Base-by-base conservation (phyloP, 2,329 filamentous ascomycete genomes). In the Microascus cirrosus region DNA sequence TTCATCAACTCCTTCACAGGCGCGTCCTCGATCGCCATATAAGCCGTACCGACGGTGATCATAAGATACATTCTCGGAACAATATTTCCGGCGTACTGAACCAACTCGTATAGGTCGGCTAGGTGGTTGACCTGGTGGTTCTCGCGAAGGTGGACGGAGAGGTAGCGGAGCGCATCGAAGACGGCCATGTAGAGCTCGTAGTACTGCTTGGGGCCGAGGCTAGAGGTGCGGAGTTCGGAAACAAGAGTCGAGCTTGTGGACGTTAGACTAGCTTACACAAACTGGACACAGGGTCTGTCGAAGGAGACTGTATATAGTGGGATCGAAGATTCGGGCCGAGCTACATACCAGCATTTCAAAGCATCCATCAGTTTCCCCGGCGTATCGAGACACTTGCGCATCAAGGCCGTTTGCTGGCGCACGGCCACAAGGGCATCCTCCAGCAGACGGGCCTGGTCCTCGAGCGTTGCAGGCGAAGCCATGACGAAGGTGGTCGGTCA, bases 1-100 rank as follows among this genome's bases (percentile, higher is more conserved):
- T 99, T 99, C 94, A 99, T 99, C 62, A 99, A 90, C 77, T 99
- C 94, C 75, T 99, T 99, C 64, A 99, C 94, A 0, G 94, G 94
- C 59, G 95, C 94, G 79, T 97, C 94, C 67, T 94, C 89, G 68
- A 99, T 95, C 28, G 90, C 87, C 94, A 99, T 99, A 77, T 99
- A 99, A 54, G 96, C 95, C 2, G 94, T 99, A 59, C 94, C 94
- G 45, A 99, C 95, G 0, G 95, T 99, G 68, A 99, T 94, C 95
- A 99, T 99, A 60, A 99, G 86, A 71, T 99, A 99, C 61, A 99
- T 78, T 63, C 94, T 86, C 25, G 94, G 94, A 60, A 99, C 87
- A 64, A 99, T 97, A 70, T 99, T 99, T 62, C 95, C 94, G 58
- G 92, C 92, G 84, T 96, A 96, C 70, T 97, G 93, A 18, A 97